phyloP scores from a whole-genome alignment of 805 yeast genomes.

The Dipodascus geniculatus region DNA sequence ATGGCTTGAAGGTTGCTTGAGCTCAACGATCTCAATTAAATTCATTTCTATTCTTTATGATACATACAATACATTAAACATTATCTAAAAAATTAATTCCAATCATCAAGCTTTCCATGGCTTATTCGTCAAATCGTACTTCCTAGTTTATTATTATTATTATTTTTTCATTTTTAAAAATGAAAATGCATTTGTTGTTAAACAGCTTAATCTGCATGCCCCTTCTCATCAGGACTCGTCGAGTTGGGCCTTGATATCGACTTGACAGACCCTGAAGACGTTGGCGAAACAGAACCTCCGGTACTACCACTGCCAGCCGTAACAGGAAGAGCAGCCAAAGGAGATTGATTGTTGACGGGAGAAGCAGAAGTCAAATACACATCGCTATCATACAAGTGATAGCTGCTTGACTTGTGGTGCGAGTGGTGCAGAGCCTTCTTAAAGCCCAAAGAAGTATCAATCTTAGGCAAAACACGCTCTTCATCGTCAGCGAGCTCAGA shows the following conservation, averaged over 20 bases:
- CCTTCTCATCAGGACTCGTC: neutral
- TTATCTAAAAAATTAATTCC: no score
- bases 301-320: neutral
- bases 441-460: slow-evolving; percentile 3
- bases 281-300: neutral
- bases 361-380: neutral
- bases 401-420: slow-evolving; percentile 12
- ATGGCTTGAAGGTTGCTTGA: neutral
- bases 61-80: no score
- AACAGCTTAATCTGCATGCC: neutral
- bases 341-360: neutral
- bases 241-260: neutral
- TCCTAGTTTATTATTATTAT: neutral
- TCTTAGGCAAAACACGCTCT: neutral
- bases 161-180: neutral
- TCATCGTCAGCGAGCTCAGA: neutral
- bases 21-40: no score
- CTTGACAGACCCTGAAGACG: neutral
- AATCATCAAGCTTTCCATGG: neutral
- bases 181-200: no score
- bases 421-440: slow-evolving; percentile 7
- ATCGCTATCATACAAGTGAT: slow-evolving; percentile 7
- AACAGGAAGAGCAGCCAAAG: neutral
- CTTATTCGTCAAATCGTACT: neutral
- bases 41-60: no score